Conservation (phyloP, 2,329 filamentous ascomycete species). For the Penicillium sp. region DNA sequence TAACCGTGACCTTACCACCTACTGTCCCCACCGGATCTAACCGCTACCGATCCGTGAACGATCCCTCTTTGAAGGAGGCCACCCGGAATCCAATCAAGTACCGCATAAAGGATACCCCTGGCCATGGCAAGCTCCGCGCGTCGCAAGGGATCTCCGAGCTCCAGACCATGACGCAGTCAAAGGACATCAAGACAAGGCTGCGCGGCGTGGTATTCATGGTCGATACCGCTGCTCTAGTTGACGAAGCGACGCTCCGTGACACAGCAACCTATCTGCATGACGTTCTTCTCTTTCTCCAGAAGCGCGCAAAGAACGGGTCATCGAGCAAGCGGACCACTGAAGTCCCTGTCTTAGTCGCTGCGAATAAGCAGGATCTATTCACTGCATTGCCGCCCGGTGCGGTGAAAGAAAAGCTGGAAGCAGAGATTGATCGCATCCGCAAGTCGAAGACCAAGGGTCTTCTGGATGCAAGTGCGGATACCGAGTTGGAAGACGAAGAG, state of each 20-base stretch:
- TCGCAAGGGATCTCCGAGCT: slow-evolving; percentile 47
- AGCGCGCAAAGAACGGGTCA: slow-evolving; percentile 56
- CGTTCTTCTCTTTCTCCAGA: slow-evolving; percentile 77
- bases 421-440: slow-evolving; percentile 76
- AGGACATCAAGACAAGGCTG: slow-evolving; percentile 44
- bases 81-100: slow-evolving; percentile 37
- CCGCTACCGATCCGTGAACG: slow-evolving; percentile 63
- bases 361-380: slow-evolving; percentile 95
- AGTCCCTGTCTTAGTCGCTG: slow-evolving; percentile 77
- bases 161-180: slow-evolving; percentile 28
- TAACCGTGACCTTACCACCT: slow-evolving; percentile 55
- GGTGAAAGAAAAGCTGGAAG: slow-evolving; percentile 72
- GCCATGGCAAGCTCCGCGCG: slow-evolving; percentile 88
- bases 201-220: slow-evolving; percentile 80
- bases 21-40: slow-evolving; percentile 54
- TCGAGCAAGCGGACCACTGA: slow-evolving; percentile 55
- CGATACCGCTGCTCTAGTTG: slow-evolving; percentile 69
- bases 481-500: slow-evolving; percentile 62
- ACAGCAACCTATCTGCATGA: slow-evolving; percentile 87
- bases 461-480: slow-evolving; percentile 71
- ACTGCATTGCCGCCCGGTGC: slow-evolving; percentile 79
- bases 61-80: slow-evolving; percentile 60
- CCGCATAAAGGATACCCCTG: slow-evolving; percentile 70
- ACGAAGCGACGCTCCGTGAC: slow-evolving; percentile 56
- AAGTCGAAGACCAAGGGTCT: slow-evolving; percentile 75